Evolutionary conservation across 164 flowering plant genomes (phyloP), one percentile per base, ranked within the genome.

Genomic region (Stephania japonica): DNA sequence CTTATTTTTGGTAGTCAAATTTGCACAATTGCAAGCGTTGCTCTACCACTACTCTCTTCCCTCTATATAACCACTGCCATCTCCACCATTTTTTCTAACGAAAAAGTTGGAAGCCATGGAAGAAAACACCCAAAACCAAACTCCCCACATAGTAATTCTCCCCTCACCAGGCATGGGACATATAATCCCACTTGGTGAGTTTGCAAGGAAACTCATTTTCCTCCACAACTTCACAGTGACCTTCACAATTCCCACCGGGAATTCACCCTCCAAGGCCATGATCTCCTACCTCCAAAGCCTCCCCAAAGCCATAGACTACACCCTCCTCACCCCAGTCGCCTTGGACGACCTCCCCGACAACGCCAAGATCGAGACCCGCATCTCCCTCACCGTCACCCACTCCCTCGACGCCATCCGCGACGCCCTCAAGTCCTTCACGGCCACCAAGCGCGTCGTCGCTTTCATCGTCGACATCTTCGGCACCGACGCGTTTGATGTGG

Each of bases 121-220:
- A 11, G 19, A 66, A 12, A 26, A 66, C 6, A 42, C 14, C 50
- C 71, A 21, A 41, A 4, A 42, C 27, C 43, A 72, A 67, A 67
- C 63, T 21, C 69, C 74, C 32, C 84, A 77, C 62, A 68, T 82
- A 19, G 73, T 70, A 18, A 68, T 82, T 18, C 23, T 82, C 18
- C 82, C 85, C 9, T 75, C 79, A 8, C 85, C 86, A 5, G 84
- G 88, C 7, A 78, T 84, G 77, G 85, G 90, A 13, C 90, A 87
- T 75, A 73, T 84, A 24, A 80, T 82, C 74, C 87, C 90, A 10
- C 70, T 83, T 7, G 70, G 56, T 1, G 83, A 83, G 73, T 73
- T 87, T 4, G 84, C 87, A 23, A 81, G 78, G 56, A 77, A 41
- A 12, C 83, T 87, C 73, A 69, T 71, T 38, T 50, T 13, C 62